Conservation (phyloP, 2,329 filamentous ascomycete species). For the Aureobasidium sp. region DNA sequence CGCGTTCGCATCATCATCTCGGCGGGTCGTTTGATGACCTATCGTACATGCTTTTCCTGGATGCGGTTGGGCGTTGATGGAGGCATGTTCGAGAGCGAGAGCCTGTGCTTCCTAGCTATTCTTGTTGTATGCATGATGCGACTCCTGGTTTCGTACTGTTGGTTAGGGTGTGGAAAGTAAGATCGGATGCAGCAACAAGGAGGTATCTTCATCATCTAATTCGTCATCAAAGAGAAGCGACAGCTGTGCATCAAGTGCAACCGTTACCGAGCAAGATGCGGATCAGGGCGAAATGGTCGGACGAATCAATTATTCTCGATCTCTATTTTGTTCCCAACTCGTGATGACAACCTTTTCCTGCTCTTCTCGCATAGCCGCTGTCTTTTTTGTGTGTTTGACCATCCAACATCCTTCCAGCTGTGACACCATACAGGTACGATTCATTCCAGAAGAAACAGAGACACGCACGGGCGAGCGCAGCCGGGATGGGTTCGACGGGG, state of each 20-base stretch:
- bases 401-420: background rate
- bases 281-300: background rate
- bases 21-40: slow-evolving; percentile 7
- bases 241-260: slow-evolving; percentile 4
- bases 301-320: background rate
- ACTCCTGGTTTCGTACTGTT: background rate
- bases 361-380: background rate
- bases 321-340: background rate
- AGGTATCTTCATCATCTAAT: slow-evolving; percentile 9
- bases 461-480: slow-evolving; percentile 3
- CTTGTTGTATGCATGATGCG: background rate
- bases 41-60: slow-evolving; percentile 3
- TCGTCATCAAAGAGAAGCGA: slow-evolving; percentile 7
- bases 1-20: slow-evolving; percentile 1
- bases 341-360: background rate
- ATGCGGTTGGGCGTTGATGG: background rate
- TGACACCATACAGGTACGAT: background rate
- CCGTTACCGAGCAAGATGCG: background rate
- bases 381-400: background rate
- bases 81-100: background rate
- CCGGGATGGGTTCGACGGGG: slow-evolving; percentile 1
- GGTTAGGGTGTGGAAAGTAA: background rate
- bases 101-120: background rate
- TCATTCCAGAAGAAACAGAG: background rate
- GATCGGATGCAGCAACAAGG: slow-evolving; percentile 8